These are phyloP conservation scores for Cyclotella kingstonii DNA, from an alignment of 108 stramenopile genomes.

Conservation along the genomic window DNA sequence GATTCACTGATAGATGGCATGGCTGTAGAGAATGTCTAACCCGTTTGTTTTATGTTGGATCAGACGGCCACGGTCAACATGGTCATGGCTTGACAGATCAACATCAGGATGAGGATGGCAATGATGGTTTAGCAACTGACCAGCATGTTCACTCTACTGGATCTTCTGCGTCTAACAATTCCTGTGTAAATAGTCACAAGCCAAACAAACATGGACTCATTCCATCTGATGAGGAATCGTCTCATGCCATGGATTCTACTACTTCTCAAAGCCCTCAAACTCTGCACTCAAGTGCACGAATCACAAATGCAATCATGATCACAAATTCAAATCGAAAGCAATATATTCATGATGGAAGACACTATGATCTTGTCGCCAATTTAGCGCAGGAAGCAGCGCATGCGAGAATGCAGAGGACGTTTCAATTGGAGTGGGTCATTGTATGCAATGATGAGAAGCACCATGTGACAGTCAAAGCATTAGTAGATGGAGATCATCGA, in stretches of 20 bases:
- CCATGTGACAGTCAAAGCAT: slow-evolving; percentile 48
- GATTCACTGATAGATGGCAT: slow-evolving; percentile 6
- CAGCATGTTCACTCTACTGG: too few relatives aligned
- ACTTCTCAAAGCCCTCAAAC: neutral
- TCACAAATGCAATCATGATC: slow-evolving; percentile 21
- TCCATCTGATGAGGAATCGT: neutral
- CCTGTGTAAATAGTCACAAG: too few relatives aligned
- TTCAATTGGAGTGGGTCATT: slow-evolving; percentile 62
- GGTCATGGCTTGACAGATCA: too few relatives aligned
- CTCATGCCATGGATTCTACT: neutral
- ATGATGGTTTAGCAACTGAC: too few relatives aligned
- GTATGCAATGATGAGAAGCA: slow-evolving; percentile 41
- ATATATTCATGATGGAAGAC: slow-evolving; percentile 69
- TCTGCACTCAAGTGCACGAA: neutral
- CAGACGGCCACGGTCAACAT: too few relatives aligned
- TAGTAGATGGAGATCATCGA: slow-evolving; percentile 53
- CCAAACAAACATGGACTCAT: too few relatives aligned
- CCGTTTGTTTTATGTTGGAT: slow-evolving; percentile 59
- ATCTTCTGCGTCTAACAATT: too few relatives aligned
- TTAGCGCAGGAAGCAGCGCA: slow-evolving; percentile 72
- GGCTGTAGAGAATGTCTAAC: slow-evolving; percentile 36
- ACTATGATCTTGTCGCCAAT: slow-evolving; percentile 66
- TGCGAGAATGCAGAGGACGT: slow-evolving; percentile 59
- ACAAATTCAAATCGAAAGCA: slow-evolving; percentile 54
- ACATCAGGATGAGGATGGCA: too few relatives aligned